Evolutionary conservation across 345 rosid species (phyloP), one percentile per base, ranked within the genome.

Genomic region (Salix brachista): DNA sequence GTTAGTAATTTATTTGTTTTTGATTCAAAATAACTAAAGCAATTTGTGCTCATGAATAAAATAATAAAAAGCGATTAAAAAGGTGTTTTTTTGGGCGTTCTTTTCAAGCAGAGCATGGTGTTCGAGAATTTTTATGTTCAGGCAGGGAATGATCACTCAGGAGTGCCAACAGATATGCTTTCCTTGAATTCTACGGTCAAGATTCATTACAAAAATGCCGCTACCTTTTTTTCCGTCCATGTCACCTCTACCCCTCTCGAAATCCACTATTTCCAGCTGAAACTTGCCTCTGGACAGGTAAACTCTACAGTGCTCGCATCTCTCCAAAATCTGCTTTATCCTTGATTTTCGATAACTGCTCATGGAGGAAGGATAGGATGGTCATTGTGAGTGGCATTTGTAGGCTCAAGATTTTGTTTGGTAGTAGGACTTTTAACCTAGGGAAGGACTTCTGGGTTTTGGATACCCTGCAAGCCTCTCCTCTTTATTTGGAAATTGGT

Each of bases 91-190:
- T 50, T 18, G 30, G 65, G 32, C 34, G 17, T 34, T 60, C 65
- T 70, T 56, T 75, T 67, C 4, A 64, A 61, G 80, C 92, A 96
- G 99, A 88, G 85, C 78, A 85, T 93, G 34, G 84, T 93, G 79
- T 91, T 96, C 91, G 90, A 90, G 88, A 83, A 78, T 84, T 85
- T 96, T 68, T 78, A 91, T 81, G 83, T 93, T 30, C 99, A 96
- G 73, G 97, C 99, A 3, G 99, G 99, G 79, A 96, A 69, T 69
- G 99, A 96, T 78, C 76, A 46, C 28, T 80, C 93, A 5, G 99
- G 99, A 48, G 96, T 96, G 75, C 88, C 97, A 52, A 96, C 99
- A 32, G 99, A 96, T 73, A 96, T 96, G 99, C 76, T 96, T 56
- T 78, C 99, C 13, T 65, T 96, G 65, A 96, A 96, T 78, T 91